Conservation (phyloP, 2,329 filamentous ascomycete genomes). For the Orbilia blumenaviensis region DNA sequence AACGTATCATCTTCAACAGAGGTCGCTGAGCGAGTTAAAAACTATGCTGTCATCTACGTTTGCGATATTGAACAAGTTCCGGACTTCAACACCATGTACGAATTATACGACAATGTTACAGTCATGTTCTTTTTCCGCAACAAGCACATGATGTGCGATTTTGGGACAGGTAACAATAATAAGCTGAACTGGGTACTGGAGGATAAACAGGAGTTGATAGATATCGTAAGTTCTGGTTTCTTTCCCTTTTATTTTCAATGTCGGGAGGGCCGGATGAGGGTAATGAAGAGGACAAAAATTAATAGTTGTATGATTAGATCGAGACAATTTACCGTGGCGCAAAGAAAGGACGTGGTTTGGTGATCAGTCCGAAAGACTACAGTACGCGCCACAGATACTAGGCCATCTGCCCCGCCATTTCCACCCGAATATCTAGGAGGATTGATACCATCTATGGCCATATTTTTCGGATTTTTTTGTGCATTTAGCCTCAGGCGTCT, state of each 20-base stretch:
- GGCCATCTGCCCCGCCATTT: too few species aligned
- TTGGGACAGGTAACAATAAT: slow-evolving; percentile 79
- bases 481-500: too few species aligned
- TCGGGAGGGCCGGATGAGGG: background rate
- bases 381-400: slow-evolving; percentile 58
- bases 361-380: slow-evolving; percentile 89
- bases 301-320: slow-evolving; percentile 63
- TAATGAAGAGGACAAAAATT: background rate
- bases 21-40: slow-evolving; percentile 92
- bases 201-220: slow-evolving; percentile 92
- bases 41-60: slow-evolving; percentile 90
- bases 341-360: slow-evolving; percentile 95
- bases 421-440: background rate
- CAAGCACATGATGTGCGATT: slow-evolving; percentile 96
- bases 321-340: slow-evolving; percentile 98
- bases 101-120: slow-evolving; percentile 94
- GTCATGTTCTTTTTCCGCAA: slow-evolving; percentile 99
- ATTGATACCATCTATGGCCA: background rate
- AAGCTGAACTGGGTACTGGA: slow-evolving; percentile 91
- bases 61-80: slow-evolving; percentile 92
- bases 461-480: background rate
- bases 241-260: background rate
- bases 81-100: slow-evolving; percentile 95
- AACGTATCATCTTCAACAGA: slow-evolving; percentile 56
- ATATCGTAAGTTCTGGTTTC: slow-evolving; percentile 69